phyloP scores from a whole-genome alignment of 148 eudicot species.

The Chenopodium suecicum region DNA sequence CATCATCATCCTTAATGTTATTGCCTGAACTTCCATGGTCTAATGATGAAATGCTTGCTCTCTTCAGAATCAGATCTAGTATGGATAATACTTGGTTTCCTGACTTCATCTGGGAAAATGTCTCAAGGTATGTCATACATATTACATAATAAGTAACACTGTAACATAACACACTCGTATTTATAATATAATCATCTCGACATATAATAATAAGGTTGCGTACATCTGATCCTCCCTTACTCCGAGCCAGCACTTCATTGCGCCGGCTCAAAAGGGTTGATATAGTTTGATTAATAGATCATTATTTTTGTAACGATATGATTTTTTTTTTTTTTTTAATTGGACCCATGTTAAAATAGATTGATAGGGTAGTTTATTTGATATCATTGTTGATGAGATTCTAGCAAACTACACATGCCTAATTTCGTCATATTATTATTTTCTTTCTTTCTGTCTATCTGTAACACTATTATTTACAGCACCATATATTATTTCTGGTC shows the following conservation, averaged over 20 bases:
- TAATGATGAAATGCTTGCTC: constrained; percentile 62
- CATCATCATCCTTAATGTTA: neutral
- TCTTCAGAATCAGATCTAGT: constrained; percentile 64
- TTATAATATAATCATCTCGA: too few species aligned
- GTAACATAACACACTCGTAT: too few species aligned
- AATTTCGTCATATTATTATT: neutral
- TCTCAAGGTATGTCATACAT: constrained; percentile 53
- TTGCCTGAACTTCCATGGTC: constrained; percentile 45
- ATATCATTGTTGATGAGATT: neutral
- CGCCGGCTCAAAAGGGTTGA: neutral
- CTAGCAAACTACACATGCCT: neutral
- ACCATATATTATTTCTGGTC: neutral
- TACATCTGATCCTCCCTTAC: neutral
- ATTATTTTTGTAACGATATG: neutral
- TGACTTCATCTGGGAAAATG: constrained; percentile 78
- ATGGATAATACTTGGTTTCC: constrained; percentile 60
- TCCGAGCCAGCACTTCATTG: neutral
- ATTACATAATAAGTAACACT: too few species aligned
- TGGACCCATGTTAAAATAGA: neutral
- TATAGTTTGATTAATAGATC: too few species aligned
- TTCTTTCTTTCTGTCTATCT: neutral
- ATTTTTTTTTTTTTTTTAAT: neutral
- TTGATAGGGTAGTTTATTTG: too few species aligned
- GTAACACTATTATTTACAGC: neutral
- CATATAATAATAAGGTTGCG: neutral